Evolutionary conservation across 768 basidiomycete genomes (phyloP).

Genomic region (Tubosaeta sp.): DNA sequence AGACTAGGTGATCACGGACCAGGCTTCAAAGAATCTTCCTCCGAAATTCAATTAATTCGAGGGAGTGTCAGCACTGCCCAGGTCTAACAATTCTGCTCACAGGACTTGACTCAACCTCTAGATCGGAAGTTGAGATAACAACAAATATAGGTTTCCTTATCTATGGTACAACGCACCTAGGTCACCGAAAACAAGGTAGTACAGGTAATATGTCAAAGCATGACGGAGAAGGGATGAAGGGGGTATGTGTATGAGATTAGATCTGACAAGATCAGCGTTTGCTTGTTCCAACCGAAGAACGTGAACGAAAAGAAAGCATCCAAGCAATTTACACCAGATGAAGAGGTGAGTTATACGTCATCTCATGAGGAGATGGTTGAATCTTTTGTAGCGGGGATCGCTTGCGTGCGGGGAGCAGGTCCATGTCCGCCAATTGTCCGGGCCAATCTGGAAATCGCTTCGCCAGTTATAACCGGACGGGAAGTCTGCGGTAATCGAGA

Average conservation of each 20-base stretch:
- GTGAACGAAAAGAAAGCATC: slow-evolving; percentile 10
- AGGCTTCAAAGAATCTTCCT: too few species aligned
- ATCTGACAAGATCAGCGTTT: slow-evolving; percentile 12
- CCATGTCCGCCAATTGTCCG: slow-evolving; percentile 50
- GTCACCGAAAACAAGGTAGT: slow-evolving; percentile 9
- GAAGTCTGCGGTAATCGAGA: slow-evolving; percentile 42
- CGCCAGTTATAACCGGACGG: slow-evolving; percentile 70
- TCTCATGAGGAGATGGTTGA: slow-evolving; percentile 24
- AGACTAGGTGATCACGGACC: too few species aligned
- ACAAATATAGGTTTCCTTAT: slow-evolving; percentile 16
- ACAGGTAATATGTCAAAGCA: slow-evolving; percentile 18
- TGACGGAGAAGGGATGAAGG: slow-evolving; percentile 13
- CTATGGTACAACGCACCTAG: slow-evolving; percentile 20
- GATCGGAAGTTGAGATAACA: background rate
- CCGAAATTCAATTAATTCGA: too few species aligned
- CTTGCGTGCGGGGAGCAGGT: slow-evolving; percentile 21
- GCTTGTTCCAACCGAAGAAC: slow-evolving; percentile 17
- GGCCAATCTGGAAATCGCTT: slow-evolving; percentile 63
- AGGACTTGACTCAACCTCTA: background rate
- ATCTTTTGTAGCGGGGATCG: slow-evolving; percentile 25
- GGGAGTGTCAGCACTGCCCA: too few species aligned
- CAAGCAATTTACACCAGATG: slow-evolving; percentile 14
- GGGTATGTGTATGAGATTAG: slow-evolving; percentile 23
- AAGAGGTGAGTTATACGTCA: slow-evolving; percentile 2
- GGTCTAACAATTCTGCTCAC: background rate